These are phyloP conservation scores for Fusarium sp. DNA, from an alignment of 2,329 filamentous ascomycete genomes.

Conservation along the genomic window DNA sequence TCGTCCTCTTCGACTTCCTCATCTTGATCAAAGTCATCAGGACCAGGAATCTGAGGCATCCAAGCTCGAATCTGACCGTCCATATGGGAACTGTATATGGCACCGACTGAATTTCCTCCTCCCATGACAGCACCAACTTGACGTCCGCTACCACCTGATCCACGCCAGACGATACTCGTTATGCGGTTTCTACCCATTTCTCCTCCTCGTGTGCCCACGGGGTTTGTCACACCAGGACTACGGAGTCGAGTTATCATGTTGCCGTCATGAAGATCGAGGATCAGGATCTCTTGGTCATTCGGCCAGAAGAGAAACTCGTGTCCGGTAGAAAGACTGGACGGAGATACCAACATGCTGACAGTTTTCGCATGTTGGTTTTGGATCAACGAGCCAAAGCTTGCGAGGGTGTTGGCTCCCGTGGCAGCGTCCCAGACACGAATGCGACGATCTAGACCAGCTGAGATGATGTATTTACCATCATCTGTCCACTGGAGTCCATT, in stretches of 20 bases:
- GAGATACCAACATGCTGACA: slow-evolving; percentile 72
- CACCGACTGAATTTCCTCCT: slow-evolving; percentile 63
- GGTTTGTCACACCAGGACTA: slow-evolving; percentile 68
- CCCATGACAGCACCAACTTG: slow-evolving; percentile 71
- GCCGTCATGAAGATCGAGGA: slow-evolving; percentile 84
- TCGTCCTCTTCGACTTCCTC: slow-evolving; percentile 57
- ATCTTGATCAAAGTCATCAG: slow-evolving; percentile 61
- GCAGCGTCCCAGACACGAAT: slow-evolving; percentile 89
- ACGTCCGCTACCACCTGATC: slow-evolving; percentile 68
- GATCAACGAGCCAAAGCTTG: slow-evolving; percentile 85
- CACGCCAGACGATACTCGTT: slow-evolving; percentile 80
- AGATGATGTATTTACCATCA: slow-evolving; percentile 80
- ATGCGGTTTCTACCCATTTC: slow-evolving; percentile 75
- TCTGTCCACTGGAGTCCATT: slow-evolving; percentile 90
- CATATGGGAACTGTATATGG: slow-evolving; percentile 82
- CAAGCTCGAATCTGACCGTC: slow-evolving; percentile 88
- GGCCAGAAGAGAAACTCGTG: slow-evolving; percentile 82
- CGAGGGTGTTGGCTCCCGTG: slow-evolving; percentile 86
- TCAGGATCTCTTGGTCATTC: slow-evolving; percentile 82
- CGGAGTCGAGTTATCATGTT: slow-evolving; percentile 77
- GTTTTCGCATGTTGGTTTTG: slow-evolving; percentile 77
- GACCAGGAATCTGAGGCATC: slow-evolving; percentile 70
- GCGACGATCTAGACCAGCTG: slow-evolving; percentile 83
- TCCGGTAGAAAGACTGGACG: slow-evolving; percentile 66
- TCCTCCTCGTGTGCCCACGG: slow-evolving; percentile 53